These are phyloP conservation scores for Ramaria rubella DNA, from an alignment of 768 basidiomycete species.

Conservation along the genomic window DNA sequence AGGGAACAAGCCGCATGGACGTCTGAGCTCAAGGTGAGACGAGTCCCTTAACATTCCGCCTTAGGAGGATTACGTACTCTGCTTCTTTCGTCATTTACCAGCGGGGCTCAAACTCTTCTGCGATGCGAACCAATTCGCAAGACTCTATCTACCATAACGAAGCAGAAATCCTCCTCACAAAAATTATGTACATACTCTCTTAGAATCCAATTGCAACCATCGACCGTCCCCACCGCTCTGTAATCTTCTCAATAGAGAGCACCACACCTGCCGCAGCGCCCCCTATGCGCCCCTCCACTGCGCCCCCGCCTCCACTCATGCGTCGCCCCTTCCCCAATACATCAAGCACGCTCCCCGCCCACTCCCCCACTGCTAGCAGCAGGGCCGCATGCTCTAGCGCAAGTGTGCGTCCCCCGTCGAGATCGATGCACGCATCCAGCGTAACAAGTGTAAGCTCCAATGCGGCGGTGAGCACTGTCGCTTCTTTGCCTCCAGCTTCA, in stretches of 20 bases:
- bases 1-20: no score
- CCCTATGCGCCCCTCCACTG: slow-evolving; percentile 52
- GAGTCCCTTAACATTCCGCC: no score
- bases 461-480: slow-evolving; percentile 64
- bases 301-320: slow-evolving; percentile 58
- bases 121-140: no score
- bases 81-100: no score
- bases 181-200: no score
- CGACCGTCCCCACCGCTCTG: slow-evolving; percentile 58
- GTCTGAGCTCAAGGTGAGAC: no score
- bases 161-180: no score
- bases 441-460: slow-evolving; percentile 74
- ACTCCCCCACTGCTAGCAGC: slow-evolving; percentile 68
- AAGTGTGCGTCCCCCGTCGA: slow-evolving; percentile 71
- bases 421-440: slow-evolving; percentile 65
- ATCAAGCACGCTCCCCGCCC: slow-evolving; percentile 66
- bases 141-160: no score
- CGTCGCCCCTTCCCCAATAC: slow-evolving; percentile 57
- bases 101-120: no score
- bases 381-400: slow-evolving; percentile 70
- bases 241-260: slow-evolving; percentile 69
- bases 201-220: slow-evolving; percentile 41
- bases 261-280: slow-evolving; percentile 75
- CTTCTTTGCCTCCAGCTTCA: slow-evolving; percentile 21
- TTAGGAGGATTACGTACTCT: no score